A percentile compares a stretch with the other conserved stretches of the same genome.
phyloP scores from a whole-genome alignment of 768 basidiomycete genomes.

The Gymnopilus dilepis region DNA sequence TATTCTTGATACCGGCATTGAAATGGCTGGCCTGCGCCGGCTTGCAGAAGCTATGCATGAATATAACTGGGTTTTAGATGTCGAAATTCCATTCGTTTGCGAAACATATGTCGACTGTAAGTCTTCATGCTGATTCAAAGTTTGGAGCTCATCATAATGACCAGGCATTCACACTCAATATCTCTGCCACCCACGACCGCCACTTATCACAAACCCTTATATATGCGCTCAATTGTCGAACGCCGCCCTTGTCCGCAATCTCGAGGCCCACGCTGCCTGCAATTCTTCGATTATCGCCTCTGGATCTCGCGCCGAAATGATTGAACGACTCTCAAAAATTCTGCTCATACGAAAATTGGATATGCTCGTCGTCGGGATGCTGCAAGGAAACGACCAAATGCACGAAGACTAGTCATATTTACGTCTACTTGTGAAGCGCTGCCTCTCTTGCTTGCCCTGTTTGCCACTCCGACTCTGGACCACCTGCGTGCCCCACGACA shows the following conservation, averaged over 20 bases:
- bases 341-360: conserved; percentile 55
- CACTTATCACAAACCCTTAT: conserved; percentile 52
- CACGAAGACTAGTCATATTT: neutral
- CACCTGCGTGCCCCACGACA: too few relatives aligned
- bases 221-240: conserved; percentile 47
- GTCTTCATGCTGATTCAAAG: too few relatives aligned
- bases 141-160: neutral
- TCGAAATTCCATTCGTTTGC: conserved; percentile 60
- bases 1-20: conserved; percentile 57
- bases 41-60: conserved; percentile 44
- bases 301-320: conserved; percentile 57
- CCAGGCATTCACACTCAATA: conserved; percentile 55
- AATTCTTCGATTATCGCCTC: conserved; percentile 50
- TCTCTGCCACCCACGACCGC: conserved; percentile 49
- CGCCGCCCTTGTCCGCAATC: conserved; percentile 58
- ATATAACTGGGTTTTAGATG: conserved; percentile 47
- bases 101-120: conserved; percentile 59
- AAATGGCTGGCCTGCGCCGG: conserved; percentile 62
- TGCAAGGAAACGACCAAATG: conserved; percentile 18
- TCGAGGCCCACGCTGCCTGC: conserved; percentile 55
- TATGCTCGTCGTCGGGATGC: conserved; percentile 50
- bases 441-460: neutral
- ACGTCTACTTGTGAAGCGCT: neutral
- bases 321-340: conserved; percentile 48
- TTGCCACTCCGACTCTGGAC: neutral